These are phyloP conservation scores for Cystobasidium sp. DNA, from an alignment of 1,284 basidiomycete genomes.

Conservation along the genomic window DNA sequence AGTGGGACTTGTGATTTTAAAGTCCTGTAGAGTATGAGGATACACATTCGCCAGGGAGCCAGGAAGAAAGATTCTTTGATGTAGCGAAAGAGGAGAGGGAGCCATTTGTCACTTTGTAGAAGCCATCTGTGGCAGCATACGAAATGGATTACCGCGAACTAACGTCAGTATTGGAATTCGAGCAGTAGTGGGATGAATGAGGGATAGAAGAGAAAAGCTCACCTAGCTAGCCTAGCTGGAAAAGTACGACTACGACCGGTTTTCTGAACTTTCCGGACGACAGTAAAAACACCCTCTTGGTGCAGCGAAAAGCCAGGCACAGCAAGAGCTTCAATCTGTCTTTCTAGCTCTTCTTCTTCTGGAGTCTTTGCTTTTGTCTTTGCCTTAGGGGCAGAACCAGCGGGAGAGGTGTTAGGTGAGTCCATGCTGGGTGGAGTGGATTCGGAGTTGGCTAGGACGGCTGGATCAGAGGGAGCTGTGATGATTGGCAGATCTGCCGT, in stretches of 20 bases:
- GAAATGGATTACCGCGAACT: background rate
- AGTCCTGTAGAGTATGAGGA: conserved; percentile 15
- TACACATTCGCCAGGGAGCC: conserved; percentile 33
- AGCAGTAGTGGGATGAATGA: background rate
- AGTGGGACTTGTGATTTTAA: conserved; percentile 22
- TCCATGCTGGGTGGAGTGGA: background rate
- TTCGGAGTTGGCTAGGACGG: background rate
- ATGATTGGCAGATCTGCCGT: background rate
- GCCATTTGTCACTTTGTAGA: conserved; percentile 23
- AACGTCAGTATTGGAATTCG: background rate
- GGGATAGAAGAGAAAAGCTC: background rate
- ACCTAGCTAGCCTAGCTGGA: conserved; percentile 39
- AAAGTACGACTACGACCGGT: conserved; percentile 32
- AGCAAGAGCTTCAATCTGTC: conserved; percentile 30
- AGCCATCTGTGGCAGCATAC: conserved; percentile 13
- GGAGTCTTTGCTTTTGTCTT: conserved; percentile 6
- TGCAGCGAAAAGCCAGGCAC: conserved; percentile 32
- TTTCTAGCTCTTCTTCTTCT: conserved; percentile 22
- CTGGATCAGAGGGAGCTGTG: background rate
- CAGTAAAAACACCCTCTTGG: conserved; percentile 38
- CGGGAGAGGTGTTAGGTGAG: background rate
- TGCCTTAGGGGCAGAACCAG: background rate
- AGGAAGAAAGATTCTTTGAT: conserved; percentile 30
- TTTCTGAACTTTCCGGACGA: conserved; percentile 7
- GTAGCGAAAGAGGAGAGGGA: conserved; percentile 23